phyloP scores from a whole-genome alignment of 225 moss, liverwort and hornwort species.

The Sphagnum tenellum region DNA sequence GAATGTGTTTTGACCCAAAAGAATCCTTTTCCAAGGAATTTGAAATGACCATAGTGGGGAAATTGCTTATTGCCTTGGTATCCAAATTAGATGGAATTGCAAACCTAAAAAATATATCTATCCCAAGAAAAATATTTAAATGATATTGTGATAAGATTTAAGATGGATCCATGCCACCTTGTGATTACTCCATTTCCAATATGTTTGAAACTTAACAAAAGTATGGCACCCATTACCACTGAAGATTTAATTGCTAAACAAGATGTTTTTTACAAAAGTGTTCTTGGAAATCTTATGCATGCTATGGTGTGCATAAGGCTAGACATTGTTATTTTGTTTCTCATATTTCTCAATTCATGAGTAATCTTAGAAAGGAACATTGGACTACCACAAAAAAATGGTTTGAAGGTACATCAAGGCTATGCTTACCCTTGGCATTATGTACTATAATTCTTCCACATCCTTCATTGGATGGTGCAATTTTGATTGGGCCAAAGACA shows the following conservation, averaged over 20 bases:
- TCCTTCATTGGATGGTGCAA: not conserved
- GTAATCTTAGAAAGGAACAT: not conserved
- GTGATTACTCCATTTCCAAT: not conserved
- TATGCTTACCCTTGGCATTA: not conserved
- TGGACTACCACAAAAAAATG: not conserved
- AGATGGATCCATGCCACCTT: not conserved
- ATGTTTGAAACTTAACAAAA: not conserved
- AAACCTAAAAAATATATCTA: not conserved
- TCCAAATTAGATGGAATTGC: not conserved
- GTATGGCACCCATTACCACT: not conserved
- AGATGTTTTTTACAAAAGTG: not conserved
- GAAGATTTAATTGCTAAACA: not conserved
- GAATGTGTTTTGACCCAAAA: too few relatives aligned
- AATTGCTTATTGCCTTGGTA: not conserved
- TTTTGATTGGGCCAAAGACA: constrained; percentile 2
- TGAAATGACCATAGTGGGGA: not conserved
- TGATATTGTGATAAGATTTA: not conserved
- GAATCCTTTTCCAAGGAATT: not conserved
- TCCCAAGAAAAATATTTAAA: not conserved
- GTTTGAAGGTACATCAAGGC: not conserved
- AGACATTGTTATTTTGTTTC: too few relatives aligned
- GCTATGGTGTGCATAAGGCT: not conserved
- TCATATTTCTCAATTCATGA: too few relatives aligned
- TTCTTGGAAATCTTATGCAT: not conserved
- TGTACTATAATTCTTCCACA: not conserved